Evolutionary conservation across 2,329 filamentous ascomycete species (phyloP), one percentile per base, ranked within the genome.

Genomic region (Colletotrichum endophyticum): DNA sequence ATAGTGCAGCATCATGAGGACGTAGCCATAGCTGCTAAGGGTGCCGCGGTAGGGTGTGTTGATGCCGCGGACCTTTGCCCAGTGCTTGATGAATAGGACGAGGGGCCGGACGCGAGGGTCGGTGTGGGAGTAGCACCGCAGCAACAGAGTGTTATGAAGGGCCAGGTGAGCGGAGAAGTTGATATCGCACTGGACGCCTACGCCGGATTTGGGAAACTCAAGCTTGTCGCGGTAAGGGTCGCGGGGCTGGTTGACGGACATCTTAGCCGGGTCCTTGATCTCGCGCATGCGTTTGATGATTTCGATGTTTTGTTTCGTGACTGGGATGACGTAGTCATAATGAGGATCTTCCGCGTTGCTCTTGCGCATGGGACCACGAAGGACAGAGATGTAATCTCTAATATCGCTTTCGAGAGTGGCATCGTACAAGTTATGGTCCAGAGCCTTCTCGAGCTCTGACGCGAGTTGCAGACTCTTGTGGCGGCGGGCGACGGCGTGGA

Each of bases 1-100:
- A 81, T 96, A 98, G 84, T 98, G 96, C 19, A 98, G 87, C 6
- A 98, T 93, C 96, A 98, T 98, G 53, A 98, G 87, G 7, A 97
- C 95, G 84, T 96, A 98, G 66, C 96, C 96, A 81, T 98, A 98
- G 79, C 95, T 96, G 69, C 94, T 96, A 22, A 98, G 87, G 0
- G 95, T 98, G 57, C 96, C 96, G 49, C 93, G 93, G 82, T 98
- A 98, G 3, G 95, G 93, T 57, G 93, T 95, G 84, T 98, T 98
- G 85, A 98, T 96, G 78, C 93, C 94, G 63, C 96, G 92, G 32
- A 90, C 89, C 84, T 97, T 98, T 30, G 95, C 95, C 96, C 96
- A 98, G 78, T 95, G 91, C 84, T 98, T 98, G 82, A 98, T 88
- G 82, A 98, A 98, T 11, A 98, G 86, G 1, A 98, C 92, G 86